These are phyloP conservation scores for Sergeia podlipaevii DNA, from an alignment of 208 protist genomes.

Conservation along the genomic window DNA sequence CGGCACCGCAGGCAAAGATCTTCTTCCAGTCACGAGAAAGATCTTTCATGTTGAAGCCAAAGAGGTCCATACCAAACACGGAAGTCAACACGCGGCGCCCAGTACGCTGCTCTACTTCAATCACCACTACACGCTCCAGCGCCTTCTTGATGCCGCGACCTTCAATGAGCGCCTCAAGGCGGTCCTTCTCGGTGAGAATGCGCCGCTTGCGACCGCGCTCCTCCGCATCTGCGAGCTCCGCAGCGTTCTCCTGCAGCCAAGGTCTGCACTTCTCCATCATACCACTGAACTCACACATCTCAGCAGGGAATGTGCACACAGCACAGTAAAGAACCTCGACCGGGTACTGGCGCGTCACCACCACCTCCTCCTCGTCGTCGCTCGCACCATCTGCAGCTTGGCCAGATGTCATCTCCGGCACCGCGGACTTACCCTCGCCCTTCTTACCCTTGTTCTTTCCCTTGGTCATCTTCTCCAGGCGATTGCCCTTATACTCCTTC, in stretches of 20 bases:
- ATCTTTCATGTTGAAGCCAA: slow-evolving; percentile 85
- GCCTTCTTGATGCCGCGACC: slow-evolving; percentile 79
- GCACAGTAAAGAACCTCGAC: slow-evolving; percentile 90
- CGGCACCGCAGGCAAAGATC: slow-evolving; percentile 78
- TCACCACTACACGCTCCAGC: slow-evolving; percentile 61
- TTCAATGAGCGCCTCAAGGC: slow-evolving; percentile 69
- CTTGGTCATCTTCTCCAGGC: slow-evolving; percentile 28
- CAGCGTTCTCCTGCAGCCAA: slow-evolving; percentile 84
- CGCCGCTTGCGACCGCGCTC: slow-evolving; percentile 76
- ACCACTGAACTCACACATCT: slow-evolving; percentile 91
- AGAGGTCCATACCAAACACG: slow-evolving; percentile 83
- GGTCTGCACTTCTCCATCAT: slow-evolving; percentile 90
- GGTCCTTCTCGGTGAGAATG: slow-evolving; percentile 79
- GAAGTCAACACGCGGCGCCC: slow-evolving; percentile 67
- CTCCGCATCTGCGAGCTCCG: slow-evolving; percentile 77
- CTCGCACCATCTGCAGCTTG: slow-evolving; percentile 5
- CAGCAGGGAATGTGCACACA: slow-evolving; percentile 87
- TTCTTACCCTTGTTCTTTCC: slow-evolving; percentile 27
- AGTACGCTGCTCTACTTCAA: slow-evolving; percentile 56
- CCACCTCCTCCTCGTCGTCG: slow-evolving; percentile 20
- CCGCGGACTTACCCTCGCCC: slow-evolving; percentile 6
- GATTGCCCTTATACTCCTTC: slow-evolving; percentile 68
- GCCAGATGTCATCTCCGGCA: slow-evolving; percentile 5
- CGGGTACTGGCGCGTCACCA: slow-evolving; percentile 33
- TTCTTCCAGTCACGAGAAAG: slow-evolving; percentile 79